Base-by-base conservation (phyloP, 768 basidiomycete species). In the Auricularia sp. region DNA sequence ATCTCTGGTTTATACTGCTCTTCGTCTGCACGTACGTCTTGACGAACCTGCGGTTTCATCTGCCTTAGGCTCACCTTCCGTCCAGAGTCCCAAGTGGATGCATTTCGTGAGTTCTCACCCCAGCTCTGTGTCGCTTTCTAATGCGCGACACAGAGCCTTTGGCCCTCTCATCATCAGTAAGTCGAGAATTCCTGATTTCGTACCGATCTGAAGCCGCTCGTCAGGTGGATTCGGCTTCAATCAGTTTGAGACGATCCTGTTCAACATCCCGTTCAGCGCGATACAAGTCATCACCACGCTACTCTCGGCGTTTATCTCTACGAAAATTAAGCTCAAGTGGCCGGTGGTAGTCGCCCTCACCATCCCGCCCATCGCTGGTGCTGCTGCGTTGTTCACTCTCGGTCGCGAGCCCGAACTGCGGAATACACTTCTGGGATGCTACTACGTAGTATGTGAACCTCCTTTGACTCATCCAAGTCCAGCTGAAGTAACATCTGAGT, bases 221-320 rank as follows among this genome's bases (percentile, higher is more conserved):
- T 72, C 16, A 73, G 72, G 73, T 66, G 78, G 80, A 14, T 79
- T 79, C 63, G 80, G 79, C 14, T 81, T 80, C 68, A 69, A 77
- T 63, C 69, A 75, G 63, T 76, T 77, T 63, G 54, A 75, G 3
- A 79, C 80, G 34, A 79, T 82, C 39, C 71, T 82, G n/a, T 78
- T 83, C 72, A 81, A 80, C 66, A 79, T 81, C 64, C 81, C 80
- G 3, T 83, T 81, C 69, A 71, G 74, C 29, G 73, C 73, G 13
- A 69, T 82, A 21, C 80, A 81, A 69, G 73, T 80, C 39, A 68
- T 78, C 62, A 42, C 77, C 62, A 79, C 76, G 63, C 62, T 80
- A 36, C 37, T 71, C 24, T 70, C 79, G 2, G 79, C 76, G 18
- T 73, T 65, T 24, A 67, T 77, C 24, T 75, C 79, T 2, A 77